Evolutionary conservation across 305 asterid genomes (phyloP), one percentile per base, ranked within the genome.

Genomic region (Petunia hybrid): DNA sequence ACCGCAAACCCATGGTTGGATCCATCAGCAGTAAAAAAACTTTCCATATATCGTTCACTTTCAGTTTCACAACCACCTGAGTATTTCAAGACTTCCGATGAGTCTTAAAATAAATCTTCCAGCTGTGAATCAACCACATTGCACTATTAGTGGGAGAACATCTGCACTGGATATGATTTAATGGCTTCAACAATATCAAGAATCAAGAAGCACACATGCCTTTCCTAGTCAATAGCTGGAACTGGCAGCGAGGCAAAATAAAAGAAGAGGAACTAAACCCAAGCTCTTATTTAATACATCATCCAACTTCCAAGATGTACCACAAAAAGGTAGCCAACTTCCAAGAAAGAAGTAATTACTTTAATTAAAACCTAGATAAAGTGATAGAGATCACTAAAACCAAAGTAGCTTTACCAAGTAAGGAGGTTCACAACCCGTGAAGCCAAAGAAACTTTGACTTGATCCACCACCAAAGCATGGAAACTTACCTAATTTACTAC

Each of bases 321-420:
- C 56, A 78, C 67, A 8, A 57, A 66, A 76, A 76, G 51, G 82
- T 68, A 61, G 51, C 78, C 86, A 77, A 77, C 62, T 77, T 70
- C 85, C 85, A 59, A 82, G 77, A 79, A 82, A 81, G 85, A 57
- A 13, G 5, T 60, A 53, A 78, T 56, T 73, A 8, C 43, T 60
- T 73, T 53, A 77, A 41, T 35, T 39, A 36, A 8, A 3, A 16
- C 64, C 10, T 4, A 35, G 53, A 6, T 13, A 68, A 80, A 67
- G 84, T 67, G 39, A 16, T 2, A 16, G 62, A 68, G 45, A 68
- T 57, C n/a, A 76, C 64, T 40, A 77, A 68, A 77, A 51, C 6
- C 45, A 7, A 51, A 51, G 77, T 42, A 68, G 31, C 31, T 22
- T 22, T 22, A 22, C 31, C 31, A 22, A 22, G 31, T 22, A 31